Conservation (phyloP, 2,329 filamentous ascomycete genomes). For the Parascedosporium putredinis region DNA sequence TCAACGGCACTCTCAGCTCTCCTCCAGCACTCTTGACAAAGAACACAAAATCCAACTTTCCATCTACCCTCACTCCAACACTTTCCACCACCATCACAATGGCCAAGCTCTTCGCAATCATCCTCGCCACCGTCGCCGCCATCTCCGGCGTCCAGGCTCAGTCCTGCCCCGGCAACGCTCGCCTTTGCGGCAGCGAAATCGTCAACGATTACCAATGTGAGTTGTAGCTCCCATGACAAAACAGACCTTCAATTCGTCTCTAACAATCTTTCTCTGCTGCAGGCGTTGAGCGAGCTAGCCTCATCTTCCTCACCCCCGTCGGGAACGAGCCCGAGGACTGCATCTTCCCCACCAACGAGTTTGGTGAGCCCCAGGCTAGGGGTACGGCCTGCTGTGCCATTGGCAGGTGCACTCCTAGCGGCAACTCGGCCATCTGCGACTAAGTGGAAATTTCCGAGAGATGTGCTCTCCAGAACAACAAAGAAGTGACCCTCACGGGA, state of each 20-base stretch:
- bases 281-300: not conserved
- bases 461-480: not conserved
- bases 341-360: not conserved
- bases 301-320: not conserved
- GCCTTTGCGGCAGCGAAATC: not conserved
- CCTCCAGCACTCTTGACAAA: not conserved
- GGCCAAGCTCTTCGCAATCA: not conserved
- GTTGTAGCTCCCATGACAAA: not conserved
- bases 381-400: not conserved
- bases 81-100: not conserved
- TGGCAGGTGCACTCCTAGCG: not conserved
- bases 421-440: not conserved
- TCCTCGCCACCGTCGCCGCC: not conserved
- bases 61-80: not conserved
- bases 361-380: not conserved
- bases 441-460: not conserved
- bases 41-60: not conserved
- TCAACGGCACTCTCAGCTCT: not conserved
- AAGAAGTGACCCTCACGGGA: not conserved
- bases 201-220: not conserved
- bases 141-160: not conserved
- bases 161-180: not conserved
- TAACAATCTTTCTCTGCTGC: not conserved
- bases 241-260: not conserved
- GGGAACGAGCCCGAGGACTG: not conserved